Evolutionary conservation across 257 asterid genomes (phyloP), one percentile per base, ranked within the genome.

Genomic region (Linaria vulgaris): DNA sequence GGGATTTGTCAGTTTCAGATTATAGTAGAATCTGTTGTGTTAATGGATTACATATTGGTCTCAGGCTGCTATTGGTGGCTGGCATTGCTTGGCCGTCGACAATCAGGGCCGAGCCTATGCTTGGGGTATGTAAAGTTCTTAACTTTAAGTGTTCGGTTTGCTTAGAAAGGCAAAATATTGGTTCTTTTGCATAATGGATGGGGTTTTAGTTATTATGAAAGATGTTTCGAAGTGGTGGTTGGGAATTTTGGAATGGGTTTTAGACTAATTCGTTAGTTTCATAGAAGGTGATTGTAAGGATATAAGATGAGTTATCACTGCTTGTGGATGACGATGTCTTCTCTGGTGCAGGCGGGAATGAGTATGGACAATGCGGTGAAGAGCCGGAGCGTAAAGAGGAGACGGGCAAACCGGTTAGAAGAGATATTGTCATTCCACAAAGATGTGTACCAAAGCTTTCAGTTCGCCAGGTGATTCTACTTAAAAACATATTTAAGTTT

Each of bases 1-100:
- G n/a, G n/a, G 14, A 49, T 58, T 41, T 49, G 0, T 23, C 15
- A 6, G 39, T 39, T 69, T 61, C 23, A 31, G 51, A 1, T 46
- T 57, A 49, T 31, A 37, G 59, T 60, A 50, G 51, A 25, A 41
- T 52, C 23, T 38, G 12, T 31, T 59, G 70, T 51, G 54, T 62
- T 37, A 47, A 46, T 73, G n/a, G 22, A 55, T 50, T 68, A 61
- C 20, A 52, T 64, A 61, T n/a, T 71, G 54, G 62, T 75, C 57
- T 66, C 79, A 94, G 99, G 99, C 99, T 34, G 99, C 99, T 54
- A 90, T 90, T 76, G 99, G 97, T 74, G 99, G 99, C 44, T 94
- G 99, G 99, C 99, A 94, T 78, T 94, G 99, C 79, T 83, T 94
- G 85, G 97, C 99, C 14, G 99, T 94, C 51, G 99, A 94, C 75